Percentiles rank a stretch among this genome's conserved stretches.
Conservation (phyloP, 1,284 basidiomycete genomes). For the Cryptococcus wingfieldii region DNA sequence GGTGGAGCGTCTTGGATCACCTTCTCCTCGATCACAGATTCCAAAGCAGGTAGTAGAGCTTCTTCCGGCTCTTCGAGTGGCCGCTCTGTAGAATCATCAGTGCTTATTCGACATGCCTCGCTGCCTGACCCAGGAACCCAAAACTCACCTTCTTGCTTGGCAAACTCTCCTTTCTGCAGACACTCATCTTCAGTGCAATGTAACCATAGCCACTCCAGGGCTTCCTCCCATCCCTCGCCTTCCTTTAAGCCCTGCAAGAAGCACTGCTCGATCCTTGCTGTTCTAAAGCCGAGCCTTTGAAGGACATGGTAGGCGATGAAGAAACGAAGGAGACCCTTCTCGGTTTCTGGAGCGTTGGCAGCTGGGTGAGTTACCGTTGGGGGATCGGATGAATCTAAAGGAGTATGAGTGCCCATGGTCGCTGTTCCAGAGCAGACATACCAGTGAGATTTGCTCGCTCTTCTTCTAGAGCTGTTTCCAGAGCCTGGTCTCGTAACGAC, state of each 20-base stretch:
- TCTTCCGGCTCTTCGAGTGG: conserved; percentile 3
- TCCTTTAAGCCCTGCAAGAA: conserved; percentile 49
- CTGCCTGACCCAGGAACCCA: background rate
- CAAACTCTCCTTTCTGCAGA: conserved; percentile 29
- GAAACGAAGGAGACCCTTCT: conserved; percentile 68
- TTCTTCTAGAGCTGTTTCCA: conserved; percentile 44
- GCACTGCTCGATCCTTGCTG: conserved; percentile 52
- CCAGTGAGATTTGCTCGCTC: conserved; percentile 30
- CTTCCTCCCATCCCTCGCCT: conserved; percentile 76
- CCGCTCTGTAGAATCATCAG: conserved; percentile 1
- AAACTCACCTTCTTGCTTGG: conserved; percentile 19
- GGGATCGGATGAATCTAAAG: background rate
- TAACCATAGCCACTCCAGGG: conserved; percentile 82
- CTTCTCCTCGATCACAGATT: too few relatives aligned
- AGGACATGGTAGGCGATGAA: conserved; percentile 78
- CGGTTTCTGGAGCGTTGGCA: conserved; percentile 42
- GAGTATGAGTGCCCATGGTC: background rate
- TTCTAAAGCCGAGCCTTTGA: conserved; percentile 74
- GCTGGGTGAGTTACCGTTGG: conserved; percentile 2
- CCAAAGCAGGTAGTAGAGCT: background rate
- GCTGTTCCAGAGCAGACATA: background rate
- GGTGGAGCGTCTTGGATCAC: background rate
- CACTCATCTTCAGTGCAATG: conserved; percentile 66
- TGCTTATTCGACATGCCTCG: conserved; percentile 3
- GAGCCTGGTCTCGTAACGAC: conserved; percentile 58